Evolutionary conservation across 2,329 filamentous ascomycete species (phyloP).

Genomic region (Ophiocordyceps australis): DNA sequence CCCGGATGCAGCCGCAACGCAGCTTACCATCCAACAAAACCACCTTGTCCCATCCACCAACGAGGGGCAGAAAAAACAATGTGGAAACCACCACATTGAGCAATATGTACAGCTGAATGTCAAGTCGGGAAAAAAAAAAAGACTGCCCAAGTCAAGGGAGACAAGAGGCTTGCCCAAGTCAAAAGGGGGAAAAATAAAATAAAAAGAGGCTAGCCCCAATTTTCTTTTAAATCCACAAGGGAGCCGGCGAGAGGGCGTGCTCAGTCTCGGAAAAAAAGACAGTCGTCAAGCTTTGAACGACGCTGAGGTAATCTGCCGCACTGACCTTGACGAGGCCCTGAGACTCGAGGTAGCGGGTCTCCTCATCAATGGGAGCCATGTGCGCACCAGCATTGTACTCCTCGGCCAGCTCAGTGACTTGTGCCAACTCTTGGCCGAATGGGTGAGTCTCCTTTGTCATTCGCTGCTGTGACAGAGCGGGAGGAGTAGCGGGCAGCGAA

Average conservation of each 20-base stretch:
- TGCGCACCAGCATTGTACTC: constrained; percentile 54
- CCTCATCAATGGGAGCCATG: constrained; percentile 45
- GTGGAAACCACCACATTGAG: too few species aligned
- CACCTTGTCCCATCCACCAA: too few species aligned
- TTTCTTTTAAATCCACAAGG: constrained; percentile 29
- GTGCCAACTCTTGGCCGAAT: constrained; percentile 76
- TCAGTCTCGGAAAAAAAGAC: constrained; percentile 33
- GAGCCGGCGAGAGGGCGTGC: constrained; percentile 13
- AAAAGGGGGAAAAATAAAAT: too few species aligned
- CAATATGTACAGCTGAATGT: too few species aligned
- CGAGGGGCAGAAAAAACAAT: too few species aligned
- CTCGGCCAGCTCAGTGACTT: constrained; percentile 85
- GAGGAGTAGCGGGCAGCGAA: constrained; percentile 10
- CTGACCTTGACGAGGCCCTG: constrained; percentile 57
- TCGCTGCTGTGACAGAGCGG: constrained; percentile 17
- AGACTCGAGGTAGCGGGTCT: constrained; percentile 44
- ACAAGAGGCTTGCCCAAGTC: constrained; percentile 13
- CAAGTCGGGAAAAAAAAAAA: too few species aligned
- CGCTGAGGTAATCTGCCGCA: constrained; percentile 68
- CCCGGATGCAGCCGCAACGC: too few species aligned
- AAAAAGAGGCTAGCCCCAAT: too few species aligned
- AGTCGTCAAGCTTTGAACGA: constrained; percentile 53
- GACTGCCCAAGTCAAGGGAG: too few species aligned
- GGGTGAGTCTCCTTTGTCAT: constrained; percentile 37
- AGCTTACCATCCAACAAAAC: too few species aligned